Conservation (phyloP, 2,329 filamentous ascomycete species). For the Fusarium bulbicola region DNA sequence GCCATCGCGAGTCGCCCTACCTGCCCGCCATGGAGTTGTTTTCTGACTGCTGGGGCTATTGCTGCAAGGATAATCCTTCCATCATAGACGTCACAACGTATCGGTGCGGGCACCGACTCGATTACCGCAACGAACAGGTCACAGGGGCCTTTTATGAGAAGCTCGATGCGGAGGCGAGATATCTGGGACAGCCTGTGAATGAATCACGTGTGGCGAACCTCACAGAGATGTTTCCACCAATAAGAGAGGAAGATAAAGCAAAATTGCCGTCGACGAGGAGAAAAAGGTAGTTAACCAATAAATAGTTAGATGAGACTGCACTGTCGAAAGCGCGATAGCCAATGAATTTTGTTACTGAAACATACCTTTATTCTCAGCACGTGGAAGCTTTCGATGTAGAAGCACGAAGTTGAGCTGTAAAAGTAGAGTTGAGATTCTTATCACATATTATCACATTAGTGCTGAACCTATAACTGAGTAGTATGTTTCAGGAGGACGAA, state of each 20-base stretch:
- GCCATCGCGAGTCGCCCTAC: neutral
- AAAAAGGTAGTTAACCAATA: neutral
- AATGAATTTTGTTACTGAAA: neutral
- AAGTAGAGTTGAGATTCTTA: neutral
- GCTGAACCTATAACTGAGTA: neutral
- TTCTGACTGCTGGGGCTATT: neutral
- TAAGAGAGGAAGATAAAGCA: neutral
- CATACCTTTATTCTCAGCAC: neutral
- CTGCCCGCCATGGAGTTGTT: neutral
- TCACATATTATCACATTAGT: neutral
- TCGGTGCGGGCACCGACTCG: neutral
- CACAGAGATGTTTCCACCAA: neutral
- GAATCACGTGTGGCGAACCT: neutral
- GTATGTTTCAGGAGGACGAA: rapidly evolving
- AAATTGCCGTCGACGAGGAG: neutral
- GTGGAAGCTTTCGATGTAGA: neutral
- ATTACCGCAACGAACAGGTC: neutral
- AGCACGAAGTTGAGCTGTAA: rapidly evolving
- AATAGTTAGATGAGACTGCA: neutral
- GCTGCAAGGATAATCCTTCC: neutral
- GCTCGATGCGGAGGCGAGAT: neutral
- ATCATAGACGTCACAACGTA: neutral
- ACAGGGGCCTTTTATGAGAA: neutral
- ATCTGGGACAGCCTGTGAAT: neutral
- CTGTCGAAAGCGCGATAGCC: neutral